Base-by-base conservation (phyloP, 257 asterid genomes). In the Linderniella brevidens region DNA sequence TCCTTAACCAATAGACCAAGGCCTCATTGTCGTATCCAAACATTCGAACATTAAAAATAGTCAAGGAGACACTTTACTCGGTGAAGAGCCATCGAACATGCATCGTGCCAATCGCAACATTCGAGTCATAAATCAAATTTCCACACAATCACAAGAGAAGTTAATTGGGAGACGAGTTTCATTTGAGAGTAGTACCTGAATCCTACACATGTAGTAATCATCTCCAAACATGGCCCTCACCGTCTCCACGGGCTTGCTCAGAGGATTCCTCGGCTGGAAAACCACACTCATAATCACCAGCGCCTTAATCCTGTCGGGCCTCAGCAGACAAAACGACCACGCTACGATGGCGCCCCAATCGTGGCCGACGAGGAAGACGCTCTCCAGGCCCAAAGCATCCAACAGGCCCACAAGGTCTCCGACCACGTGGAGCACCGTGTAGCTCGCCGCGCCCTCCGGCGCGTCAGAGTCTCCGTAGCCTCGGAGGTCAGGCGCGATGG, bases 341-440 rank as follows among this genome's bases (percentile, higher is more conserved):
- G 92, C 93, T n/a, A 80, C 69, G 2, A 46, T 35, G 1, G 98
- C 92, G 29, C 98, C 95, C 95, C 95, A 88, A 57, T 88, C 98
- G 58, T 84, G 98, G 37, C 94, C 98, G n/a, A 88, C 93, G 62
- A 88, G 55, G 63, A 72, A 80, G 18, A 84, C 80, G 64, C 62
- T 55, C 35, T 74, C 82, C 49, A 80, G 65, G 2, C 68, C 66
- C 42, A 88, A 37, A 6, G 69, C 62, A 38, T 88, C 79, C 14
- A 88, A 44, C 9, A 84, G 65, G 47, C 81, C 77, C 49, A 84
- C 74, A 50, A 84, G 59, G 53, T 88, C 98, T 14, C 92, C 98
- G 45, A 84, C 64, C 8, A 84, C 56, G 53, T 88, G 93, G 55
- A 88, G 65, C 13, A 52, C 79, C 5, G 94, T 74, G 72, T 88